Conservation (phyloP, 208 protist species). For the Naegleria fowleri region DNA sequence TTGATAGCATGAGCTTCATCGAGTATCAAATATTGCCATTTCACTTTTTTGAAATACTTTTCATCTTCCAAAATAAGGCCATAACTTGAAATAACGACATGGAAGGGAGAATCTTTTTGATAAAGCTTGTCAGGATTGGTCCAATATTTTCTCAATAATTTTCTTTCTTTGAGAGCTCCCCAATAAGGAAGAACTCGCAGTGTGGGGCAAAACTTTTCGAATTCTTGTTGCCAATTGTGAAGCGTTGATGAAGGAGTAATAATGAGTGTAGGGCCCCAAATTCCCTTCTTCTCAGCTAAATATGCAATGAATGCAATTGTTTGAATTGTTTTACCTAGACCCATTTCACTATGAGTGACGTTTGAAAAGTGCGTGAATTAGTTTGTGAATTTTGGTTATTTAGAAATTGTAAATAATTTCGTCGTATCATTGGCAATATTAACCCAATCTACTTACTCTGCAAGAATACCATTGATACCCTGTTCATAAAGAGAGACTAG, state of each 20-base stretch:
- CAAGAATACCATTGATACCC: conserved; percentile 96
- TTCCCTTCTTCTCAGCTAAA: neutral
- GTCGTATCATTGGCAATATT: too few species aligned
- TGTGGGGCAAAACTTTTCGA: conserved; percentile 27
- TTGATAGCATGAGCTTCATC: conserved; percentile 98
- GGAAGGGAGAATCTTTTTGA: conserved; percentile 45
- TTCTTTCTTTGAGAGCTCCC: neutral
- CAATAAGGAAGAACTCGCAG: conserved; percentile 27
- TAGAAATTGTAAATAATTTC: too few species aligned
- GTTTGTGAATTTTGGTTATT: too few species aligned
- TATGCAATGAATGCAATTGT: conserved; percentile 28
- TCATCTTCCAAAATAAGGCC: conserved; percentile 91
- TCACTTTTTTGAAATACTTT: conserved; percentile 70
- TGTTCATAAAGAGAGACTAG: conserved; percentile 87
- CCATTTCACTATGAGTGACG: conserved; percentile 35
- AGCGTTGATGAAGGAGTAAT: conserved; percentile 22
- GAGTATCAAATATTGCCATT: conserved; percentile 92
- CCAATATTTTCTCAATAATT: conserved; percentile 17
- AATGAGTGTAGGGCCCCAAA: conserved; percentile 20
- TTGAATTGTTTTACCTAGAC: conserved; percentile 40
- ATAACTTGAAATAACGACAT: conserved; percentile 93
- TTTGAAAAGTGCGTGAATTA: too few species aligned
- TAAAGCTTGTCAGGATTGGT: neutral
- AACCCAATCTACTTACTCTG: conserved; percentile 94
- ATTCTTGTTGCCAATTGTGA: conserved; percentile 33